Conservation (phyloP, 352 stramenopile species). For the Halophytophthora batemanensis region DNA sequence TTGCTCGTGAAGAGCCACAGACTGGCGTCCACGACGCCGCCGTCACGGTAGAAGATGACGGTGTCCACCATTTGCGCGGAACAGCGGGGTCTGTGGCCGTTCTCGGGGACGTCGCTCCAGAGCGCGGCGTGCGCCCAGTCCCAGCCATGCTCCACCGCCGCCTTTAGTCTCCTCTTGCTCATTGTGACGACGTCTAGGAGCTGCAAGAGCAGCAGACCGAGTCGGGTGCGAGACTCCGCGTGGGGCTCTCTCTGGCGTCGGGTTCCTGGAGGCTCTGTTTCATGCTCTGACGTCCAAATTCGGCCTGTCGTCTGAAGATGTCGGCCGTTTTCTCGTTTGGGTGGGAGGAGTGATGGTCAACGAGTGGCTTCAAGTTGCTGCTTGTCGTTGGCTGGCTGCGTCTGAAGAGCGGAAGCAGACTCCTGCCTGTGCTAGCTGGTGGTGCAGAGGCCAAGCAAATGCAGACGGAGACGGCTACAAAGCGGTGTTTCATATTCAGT, state of each 20-base stretch:
- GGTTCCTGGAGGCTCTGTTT: no score
- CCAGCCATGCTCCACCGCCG: slow-evolving; percentile 22
- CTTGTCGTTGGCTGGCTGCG: no score
- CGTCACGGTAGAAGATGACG: slow-evolving; percentile 26
- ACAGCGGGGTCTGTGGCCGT: slow-evolving; percentile 21
- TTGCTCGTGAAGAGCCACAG: slow-evolving; percentile 56
- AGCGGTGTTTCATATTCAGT: no score
- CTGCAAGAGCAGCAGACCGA: not conserved
- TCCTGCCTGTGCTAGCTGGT: no score
- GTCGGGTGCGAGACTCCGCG: no score
- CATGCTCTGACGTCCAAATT: no score
- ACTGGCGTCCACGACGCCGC: slow-evolving; percentile 7
- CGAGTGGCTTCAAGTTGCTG: slow-evolving; percentile 2
- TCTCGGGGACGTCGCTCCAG: slow-evolving; percentile 12
- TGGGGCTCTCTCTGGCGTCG: no score
- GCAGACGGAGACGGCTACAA: no score
- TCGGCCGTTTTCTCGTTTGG: not conserved
- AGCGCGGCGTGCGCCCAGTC: slow-evolving; percentile 36
- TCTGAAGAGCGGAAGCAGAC: no score
- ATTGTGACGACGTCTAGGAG: slow-evolving; percentile 3
- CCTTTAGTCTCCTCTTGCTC: slow-evolving; percentile 24
- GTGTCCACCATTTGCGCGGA: slow-evolving; percentile 39
- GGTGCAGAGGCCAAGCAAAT: no score
- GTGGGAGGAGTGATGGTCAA: not conserved
- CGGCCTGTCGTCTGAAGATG: not conserved